Evolutionary conservation across 2,329 filamentous ascomycete species (phyloP).

Genomic region (Penicillium sp.): DNA sequence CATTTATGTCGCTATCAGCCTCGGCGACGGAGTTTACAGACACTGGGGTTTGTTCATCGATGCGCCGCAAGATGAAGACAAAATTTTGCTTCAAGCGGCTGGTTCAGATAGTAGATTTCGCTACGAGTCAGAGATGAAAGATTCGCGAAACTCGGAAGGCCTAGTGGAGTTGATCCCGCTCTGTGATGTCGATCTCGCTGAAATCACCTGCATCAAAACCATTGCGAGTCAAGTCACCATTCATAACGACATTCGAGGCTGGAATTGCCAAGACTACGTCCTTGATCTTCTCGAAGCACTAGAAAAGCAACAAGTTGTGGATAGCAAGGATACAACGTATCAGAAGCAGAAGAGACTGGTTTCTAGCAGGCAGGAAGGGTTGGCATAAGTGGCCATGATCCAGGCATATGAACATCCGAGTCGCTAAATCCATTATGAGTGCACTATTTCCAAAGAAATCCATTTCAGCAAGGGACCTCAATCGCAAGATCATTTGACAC

Average conservation of each 20-base stretch:
- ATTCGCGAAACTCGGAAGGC: background rate
- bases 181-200: slow-evolving; percentile 5
- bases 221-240: slow-evolving; percentile 18
- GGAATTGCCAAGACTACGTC: slow-evolving; percentile 30
- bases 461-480: no score
- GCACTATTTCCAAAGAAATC: no score
- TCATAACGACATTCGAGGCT: slow-evolving; percentile 23
- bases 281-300: slow-evolving; percentile 26
- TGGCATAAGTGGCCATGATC: background rate
- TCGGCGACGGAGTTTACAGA: background rate
- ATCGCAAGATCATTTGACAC: no score
- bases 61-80: background rate
- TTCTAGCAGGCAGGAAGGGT: slow-evolving; percentile 10
- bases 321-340: slow-evolving; percentile 1
- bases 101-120: background rate
- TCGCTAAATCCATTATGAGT: no score
- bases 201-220: slow-evolving; percentile 13
- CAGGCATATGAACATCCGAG: no score
- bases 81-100: background rate
- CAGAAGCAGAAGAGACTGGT: slow-evolving; percentile 6
- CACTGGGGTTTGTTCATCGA: slow-evolving; percentile 2
- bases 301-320: slow-evolving; percentile 16
- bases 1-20: background rate
- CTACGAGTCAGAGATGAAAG: background rate
- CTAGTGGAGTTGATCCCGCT: slow-evolving; percentile 9